Base-by-base conservation (phyloP, 2,329 filamentous ascomycete species). In the Plectosphaerella cucumerina region DNA sequence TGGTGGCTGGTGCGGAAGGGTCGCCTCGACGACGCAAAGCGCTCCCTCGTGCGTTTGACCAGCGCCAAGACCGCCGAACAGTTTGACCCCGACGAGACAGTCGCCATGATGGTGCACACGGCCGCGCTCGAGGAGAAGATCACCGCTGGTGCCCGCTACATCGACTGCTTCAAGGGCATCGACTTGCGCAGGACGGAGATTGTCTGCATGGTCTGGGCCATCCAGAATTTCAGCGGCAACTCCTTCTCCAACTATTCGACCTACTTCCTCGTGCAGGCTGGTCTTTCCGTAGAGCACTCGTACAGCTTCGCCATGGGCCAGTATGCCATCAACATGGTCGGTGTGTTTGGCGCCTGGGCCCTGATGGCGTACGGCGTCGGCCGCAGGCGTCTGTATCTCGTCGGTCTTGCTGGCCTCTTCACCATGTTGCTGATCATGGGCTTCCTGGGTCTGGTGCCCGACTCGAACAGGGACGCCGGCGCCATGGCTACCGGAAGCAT, bases 31-130 rank as follows among this genome's bases (percentile, higher is more conserved):
- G 83, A 88, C 15, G 87, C 87, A 26, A 88, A 88, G 70, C 70
- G 73, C 44, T 73, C 85, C 2, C 75, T 90, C 18, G 71, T 86
- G 46, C 82, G 86, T 4, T 72, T 90, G 18, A 89, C 86, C 5
- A 85, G 78, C 59, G 59, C 75, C 14, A 72, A 83, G 56, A 73
- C 75, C 49, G 85, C 90, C 53, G 85, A 82, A 1, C 80, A 86
- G 53, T 92, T 94, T 59, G 82, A 95, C 61, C 81, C 87, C 11
- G 87, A 95, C 55, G 89, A 94, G 70, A 94, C 89, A 0, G 77
- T 96, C 47, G 85, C 89, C 60, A 95, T 96, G 89, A 96, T 96
- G 88, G 83, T 90, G 1, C 89, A 95, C 64, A 96, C 90, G 1
- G 92, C 88, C 1, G 86, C 87, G 0, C 73, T 95, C 11, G 91